phyloP scores from a whole-genome alignment of 208 protist genomes.

The Leishmania gerbilli region DNA sequence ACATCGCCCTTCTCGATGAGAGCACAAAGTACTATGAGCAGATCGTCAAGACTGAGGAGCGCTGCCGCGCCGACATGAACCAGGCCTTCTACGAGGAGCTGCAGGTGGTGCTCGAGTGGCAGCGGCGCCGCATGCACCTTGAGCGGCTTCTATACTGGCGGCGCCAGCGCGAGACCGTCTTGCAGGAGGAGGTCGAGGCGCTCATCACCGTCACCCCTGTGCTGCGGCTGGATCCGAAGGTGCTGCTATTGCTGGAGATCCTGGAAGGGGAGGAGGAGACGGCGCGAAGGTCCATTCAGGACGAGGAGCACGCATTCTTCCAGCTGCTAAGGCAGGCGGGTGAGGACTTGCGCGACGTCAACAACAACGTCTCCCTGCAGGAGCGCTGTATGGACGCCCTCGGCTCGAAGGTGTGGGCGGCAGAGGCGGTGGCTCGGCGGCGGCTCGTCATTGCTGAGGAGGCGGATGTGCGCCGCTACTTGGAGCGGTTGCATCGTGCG shows the following conservation, averaged over 20 bases:
- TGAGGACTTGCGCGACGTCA: neutral
- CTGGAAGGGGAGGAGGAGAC: slow-evolving; percentile 43
- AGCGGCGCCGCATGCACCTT: slow-evolving; percentile 76
- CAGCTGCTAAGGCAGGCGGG: neutral
- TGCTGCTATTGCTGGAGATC: slow-evolving; percentile 27
- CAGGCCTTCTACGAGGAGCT: slow-evolving; percentile 41
- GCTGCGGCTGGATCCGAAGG: slow-evolving; percentile 18
- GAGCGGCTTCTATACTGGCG: slow-evolving; percentile 83
- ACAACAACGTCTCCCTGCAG: neutral
- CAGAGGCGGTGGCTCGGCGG: slow-evolving; percentile 15
- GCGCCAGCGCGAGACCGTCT: slow-evolving; percentile 35
- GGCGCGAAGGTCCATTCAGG: slow-evolving; percentile 16
- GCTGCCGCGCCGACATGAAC: slow-evolving; percentile 38
- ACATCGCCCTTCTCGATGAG: slow-evolving; percentile 63
- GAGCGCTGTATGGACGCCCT: slow-evolving; percentile 1
- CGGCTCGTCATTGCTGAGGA: slow-evolving; percentile 1
- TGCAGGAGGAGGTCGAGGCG: slow-evolving; percentile 34
- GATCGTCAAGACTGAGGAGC: slow-evolving; percentile 41
- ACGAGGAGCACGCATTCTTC: slow-evolving; percentile 19
- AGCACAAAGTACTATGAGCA: slow-evolving; percentile 35
- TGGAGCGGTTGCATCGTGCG: neutral
- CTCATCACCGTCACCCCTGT: slow-evolving; percentile 26
- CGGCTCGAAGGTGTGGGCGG: neutral
- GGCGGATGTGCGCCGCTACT: slow-evolving; percentile 1
- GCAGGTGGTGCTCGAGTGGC: slow-evolving; percentile 50